Evolutionary conservation across 2,329 filamentous ascomycete genomes (phyloP), one percentile per base, ranked within the genome.

Genomic region (Calonectria pteridis): DNA sequence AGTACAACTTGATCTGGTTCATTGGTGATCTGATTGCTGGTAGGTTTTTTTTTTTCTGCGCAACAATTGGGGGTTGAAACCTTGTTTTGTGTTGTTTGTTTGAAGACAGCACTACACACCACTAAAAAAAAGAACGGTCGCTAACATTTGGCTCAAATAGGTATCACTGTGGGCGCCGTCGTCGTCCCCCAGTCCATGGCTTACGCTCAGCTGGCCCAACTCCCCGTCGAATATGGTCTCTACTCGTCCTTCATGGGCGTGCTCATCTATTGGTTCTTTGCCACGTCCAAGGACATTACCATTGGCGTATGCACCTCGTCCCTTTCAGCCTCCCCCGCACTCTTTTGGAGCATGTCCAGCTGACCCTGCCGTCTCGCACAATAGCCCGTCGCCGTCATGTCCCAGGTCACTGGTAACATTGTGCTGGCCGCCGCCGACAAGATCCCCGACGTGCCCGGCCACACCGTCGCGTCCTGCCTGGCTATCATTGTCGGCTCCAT

Each of bases 221-320:
- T 90, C 62, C 82, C 84, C 5, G 84, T 87, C 31, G 86, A 90
- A 76, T 90, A 87, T 79, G 88, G 88, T 18, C 79, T 90, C 23
- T 86, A 86, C 78, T 96, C 96, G 1, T 98, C 96, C 0, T 98
- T 98, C 82, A 98, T 98, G 91, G 96, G 96, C 73, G 96, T 98
- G 26, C 84, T 98, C 75, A 89, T 98, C 78, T 98, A 98, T 85
- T 98, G 96, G 96, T 96, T 98, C 84, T 98, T 98, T 82, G 96
- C 96, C 49, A 98, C 96, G 0, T 98, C 96, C 29, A 98, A 98
- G 78, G 88, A 89, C 84, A 97, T 98, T 82, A 97, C 95, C 23
- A 97, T 97, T 76, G 95, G 95, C 49, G 92, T 94, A 88, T 85
- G 91, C 89, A 6, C 40, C 14, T 29, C 20, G 20, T 4, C 26